Percentiles rank a stretch among this genome's conserved stretches.
These are phyloP conservation scores for Heritiera littoralis DNA, from an alignment of 345 rosid species.

Conservation along the genomic window DNA sequence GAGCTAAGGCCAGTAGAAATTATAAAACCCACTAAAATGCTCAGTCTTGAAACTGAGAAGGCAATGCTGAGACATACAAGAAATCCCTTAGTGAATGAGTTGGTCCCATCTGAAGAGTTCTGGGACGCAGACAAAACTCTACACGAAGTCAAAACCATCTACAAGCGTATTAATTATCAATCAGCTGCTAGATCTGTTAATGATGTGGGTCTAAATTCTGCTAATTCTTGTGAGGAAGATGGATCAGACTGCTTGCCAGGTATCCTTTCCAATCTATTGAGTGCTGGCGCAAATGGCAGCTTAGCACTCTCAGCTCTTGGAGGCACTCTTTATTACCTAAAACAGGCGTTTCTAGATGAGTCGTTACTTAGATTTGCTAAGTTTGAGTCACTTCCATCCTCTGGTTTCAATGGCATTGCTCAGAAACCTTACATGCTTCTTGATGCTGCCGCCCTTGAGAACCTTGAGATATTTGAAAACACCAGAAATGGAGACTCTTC, in stretches of 20 bases:
- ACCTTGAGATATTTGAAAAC: slow-evolving; percentile 98
- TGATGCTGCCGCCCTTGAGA: slow-evolving; percentile 96
- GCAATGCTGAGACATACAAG: slow-evolving; percentile 80
- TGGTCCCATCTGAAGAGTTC: slow-evolving; percentile 72
- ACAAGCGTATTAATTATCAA: slow-evolving; percentile 31
- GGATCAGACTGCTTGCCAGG: slow-evolving; percentile 50
- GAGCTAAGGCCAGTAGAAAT: slow-evolving; percentile 95
- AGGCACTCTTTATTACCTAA: slow-evolving; percentile 85
- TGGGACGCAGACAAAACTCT: slow-evolving; percentile 90
- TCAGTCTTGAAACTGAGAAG: slow-evolving; percentile 78
- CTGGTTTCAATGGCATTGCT: slow-evolving; percentile 51
- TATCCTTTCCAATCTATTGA: slow-evolving; percentile 52
- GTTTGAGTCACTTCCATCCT: slow-evolving; percentile 75
- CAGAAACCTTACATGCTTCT: slow-evolving; percentile 84
- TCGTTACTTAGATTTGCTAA: slow-evolving; percentile 87
- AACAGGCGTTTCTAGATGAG: slow-evolving; percentile 86
- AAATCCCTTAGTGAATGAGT: slow-evolving; percentile 78
- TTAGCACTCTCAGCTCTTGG: slow-evolving; percentile 96
- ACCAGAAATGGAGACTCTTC: slow-evolving; percentile 77
- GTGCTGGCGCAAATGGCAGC: slow-evolving; percentile 53
- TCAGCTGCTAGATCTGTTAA: slow-evolving; percentile 21
- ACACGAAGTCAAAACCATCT: slow-evolving; percentile 54
- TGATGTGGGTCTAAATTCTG: slow-evolving; percentile 33
- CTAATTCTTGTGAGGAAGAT: slow-evolving; percentile 34
- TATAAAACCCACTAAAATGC: slow-evolving; percentile 69